Evolutionary conservation across 306 rosid species (phyloP).

Genomic region (Phaseolus lunatus): DNA sequence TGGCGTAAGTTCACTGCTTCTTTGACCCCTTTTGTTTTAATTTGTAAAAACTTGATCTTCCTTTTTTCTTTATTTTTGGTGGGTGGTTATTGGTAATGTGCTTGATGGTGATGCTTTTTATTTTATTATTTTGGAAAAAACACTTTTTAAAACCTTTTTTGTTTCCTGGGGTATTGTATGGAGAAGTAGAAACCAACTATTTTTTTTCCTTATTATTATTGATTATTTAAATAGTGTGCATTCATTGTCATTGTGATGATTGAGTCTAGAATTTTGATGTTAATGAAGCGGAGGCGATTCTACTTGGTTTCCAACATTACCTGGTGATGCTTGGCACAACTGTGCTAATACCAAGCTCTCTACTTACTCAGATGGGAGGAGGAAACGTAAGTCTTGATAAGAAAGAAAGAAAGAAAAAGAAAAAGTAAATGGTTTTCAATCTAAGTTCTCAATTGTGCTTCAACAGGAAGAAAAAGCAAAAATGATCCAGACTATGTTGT

Average conservation of each 20-base stretch:
- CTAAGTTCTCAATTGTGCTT: conserved; percentile 36
- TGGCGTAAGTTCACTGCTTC: conserved; percentile 78
- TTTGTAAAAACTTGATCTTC: neutral
- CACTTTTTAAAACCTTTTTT: neutral
- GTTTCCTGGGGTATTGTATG: neutral
- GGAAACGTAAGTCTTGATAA: conserved; percentile 76
- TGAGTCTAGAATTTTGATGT: conserved; percentile 28
- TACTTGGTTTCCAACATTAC: conserved; percentile 98
- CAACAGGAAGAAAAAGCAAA: conserved; percentile 90
- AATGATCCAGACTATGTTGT: conserved; percentile 83
- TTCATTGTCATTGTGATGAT: conserved; percentile 43
- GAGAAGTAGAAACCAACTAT: neutral
- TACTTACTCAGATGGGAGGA: conserved; percentile 95
- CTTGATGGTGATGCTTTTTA: conserved; percentile 10
- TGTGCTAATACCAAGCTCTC: conserved; percentile 82
- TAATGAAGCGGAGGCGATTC: conserved; percentile 88
- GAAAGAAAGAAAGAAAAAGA: neutral
- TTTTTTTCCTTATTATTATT: neutral
- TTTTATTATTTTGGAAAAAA: conserved; percentile 1
- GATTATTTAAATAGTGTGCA: neutral
- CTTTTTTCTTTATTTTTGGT: neutral
- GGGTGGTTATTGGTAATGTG: conserved; percentile 7
- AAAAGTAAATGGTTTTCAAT: conserved; percentile 17
- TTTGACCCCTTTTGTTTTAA: conserved; percentile 6
- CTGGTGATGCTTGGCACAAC: conserved; percentile 97